Evolutionary conservation across 108 stramenopile species (phyloP).

Genomic region (Skeletonema menzelii): DNA sequence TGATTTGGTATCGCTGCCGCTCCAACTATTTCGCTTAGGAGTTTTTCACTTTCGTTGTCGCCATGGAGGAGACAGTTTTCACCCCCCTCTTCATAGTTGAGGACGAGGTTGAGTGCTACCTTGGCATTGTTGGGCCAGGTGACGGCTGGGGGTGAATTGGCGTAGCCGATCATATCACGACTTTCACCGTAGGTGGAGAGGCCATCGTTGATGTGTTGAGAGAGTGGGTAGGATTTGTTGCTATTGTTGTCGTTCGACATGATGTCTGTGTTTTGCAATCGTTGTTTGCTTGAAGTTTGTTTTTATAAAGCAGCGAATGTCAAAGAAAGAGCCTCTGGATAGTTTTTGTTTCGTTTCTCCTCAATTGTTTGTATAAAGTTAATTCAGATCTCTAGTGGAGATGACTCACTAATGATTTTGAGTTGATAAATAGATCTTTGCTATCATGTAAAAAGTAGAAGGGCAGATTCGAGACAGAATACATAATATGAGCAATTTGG

Average conservation of each 20-base stretch:
- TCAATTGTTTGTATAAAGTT: too few relatives aligned
- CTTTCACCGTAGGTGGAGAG: slow-evolving; percentile 55
- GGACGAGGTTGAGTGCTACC: slow-evolving; percentile 91
- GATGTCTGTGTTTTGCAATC: neutral
- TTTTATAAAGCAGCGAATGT: too few relatives aligned
- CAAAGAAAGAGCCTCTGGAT: too few relatives aligned
- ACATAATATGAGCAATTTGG: too few relatives aligned
- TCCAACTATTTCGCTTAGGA: slow-evolving; percentile 87
- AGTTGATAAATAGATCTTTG: too few relatives aligned
- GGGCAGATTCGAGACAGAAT: too few relatives aligned
- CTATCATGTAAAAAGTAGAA: too few relatives aligned
- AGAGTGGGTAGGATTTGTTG: slow-evolving; percentile 15
- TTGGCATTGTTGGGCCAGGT: slow-evolving; percentile 80
- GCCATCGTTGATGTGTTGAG: slow-evolving; percentile 71
- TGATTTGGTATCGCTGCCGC: slow-evolving; percentile 24
- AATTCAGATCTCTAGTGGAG: too few relatives aligned
- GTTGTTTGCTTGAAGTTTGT: too few relatives aligned
- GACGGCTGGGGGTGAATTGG: slow-evolving; percentile 59
- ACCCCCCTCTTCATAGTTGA: slow-evolving; percentile 97
- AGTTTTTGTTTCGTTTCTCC: too few relatives aligned
- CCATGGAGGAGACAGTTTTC: slow-evolving; percentile 86
- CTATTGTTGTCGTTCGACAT: neutral
- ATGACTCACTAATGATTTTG: too few relatives aligned
- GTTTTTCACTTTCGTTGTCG: slow-evolving; percentile 71
- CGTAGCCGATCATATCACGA: slow-evolving; percentile 89